phyloP scores from a whole-genome alignment of 78 protist genomes.

The Dictyostelium firmibasis region DNA sequence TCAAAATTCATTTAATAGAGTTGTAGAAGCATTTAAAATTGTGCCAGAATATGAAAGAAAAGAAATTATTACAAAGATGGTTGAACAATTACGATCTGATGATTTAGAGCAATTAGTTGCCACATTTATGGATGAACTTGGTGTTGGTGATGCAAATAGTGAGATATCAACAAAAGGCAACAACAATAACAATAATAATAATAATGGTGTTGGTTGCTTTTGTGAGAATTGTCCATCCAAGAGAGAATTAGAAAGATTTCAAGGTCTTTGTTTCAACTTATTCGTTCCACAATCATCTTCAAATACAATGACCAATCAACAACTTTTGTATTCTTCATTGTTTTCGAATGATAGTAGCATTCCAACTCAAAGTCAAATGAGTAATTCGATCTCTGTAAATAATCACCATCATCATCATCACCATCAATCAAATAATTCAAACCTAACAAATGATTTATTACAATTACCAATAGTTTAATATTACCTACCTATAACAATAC shows the following conservation, averaged over 20 bases:
- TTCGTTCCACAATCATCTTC: neutral
- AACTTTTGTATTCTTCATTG: neutral
- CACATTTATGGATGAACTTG: constrained; percentile 47
- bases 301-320: neutral
- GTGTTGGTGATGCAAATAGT: neutral
- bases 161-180: neutral
- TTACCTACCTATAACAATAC: neutral
- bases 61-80: constrained; percentile 27
- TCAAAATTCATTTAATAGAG: constrained; percentile 47
- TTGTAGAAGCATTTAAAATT: constrained; percentile 35
- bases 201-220: neutral
- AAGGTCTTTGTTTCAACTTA: constrained; percentile 29
- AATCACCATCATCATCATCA: neutral
- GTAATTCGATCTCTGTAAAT: constrained; percentile 11
- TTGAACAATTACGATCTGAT: constrained; percentile 25
- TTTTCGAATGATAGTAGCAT: neutral
- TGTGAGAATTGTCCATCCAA: constrained; percentile 45
- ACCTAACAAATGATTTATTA: neutral
- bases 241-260: constrained; percentile 32
- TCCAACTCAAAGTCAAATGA: neutral
- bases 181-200: neutral
- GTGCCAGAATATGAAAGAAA: constrained; percentile 11
- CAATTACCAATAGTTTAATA: constrained; percentile 8
- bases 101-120: constrained; percentile 50
- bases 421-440: neutral